These are phyloP conservation scores for Erysiphe neolycopersici DNA, from an alignment of 2,329 filamentous ascomycete genomes.

Conservation along the genomic window DNA sequence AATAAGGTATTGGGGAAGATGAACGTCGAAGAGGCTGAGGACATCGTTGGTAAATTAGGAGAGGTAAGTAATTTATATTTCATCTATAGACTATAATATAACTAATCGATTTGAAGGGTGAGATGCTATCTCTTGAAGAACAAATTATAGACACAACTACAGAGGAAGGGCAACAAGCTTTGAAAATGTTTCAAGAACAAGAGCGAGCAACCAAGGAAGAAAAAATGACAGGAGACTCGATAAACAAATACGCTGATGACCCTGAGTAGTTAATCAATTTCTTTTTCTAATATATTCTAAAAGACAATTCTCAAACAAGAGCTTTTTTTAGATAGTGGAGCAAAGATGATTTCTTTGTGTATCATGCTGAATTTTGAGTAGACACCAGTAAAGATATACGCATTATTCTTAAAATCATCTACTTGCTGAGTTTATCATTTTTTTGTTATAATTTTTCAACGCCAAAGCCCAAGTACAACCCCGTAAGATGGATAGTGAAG, in stretches of 20 bases:
- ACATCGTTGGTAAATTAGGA: conserved; percentile 53
- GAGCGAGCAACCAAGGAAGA: conserved; percentile 13
- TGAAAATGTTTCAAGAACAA: conserved; percentile 24
- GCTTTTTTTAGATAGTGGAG: no score
- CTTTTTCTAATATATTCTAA: no score
- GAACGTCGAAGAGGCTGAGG: conserved; percentile 69
- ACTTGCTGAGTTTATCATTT: no score
- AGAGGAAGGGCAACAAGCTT: conserved; percentile 50
- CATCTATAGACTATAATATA: not conserved
- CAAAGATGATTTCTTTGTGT: no score
- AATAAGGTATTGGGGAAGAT: conserved; percentile 73
- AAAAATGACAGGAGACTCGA: conserved; percentile 4
- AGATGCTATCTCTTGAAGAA: conserved; percentile 73
- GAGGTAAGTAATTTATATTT: conserved; percentile 22
- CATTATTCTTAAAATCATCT: no score
- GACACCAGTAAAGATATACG: no score
- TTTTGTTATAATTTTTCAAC: not conserved
- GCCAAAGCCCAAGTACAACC: not conserved
- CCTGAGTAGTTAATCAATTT: conserved; percentile 10
- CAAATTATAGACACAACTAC: conserved; percentile 91
- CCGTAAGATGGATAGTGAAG: not conserved
- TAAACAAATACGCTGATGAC: conserved; percentile 12
- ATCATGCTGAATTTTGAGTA: no score
- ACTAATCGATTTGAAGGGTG: conserved; percentile 23
- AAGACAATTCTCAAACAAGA: no score